phyloP scores from a whole-genome alignment of 257 asterid species.

The Gynochthodes officinalis region DNA sequence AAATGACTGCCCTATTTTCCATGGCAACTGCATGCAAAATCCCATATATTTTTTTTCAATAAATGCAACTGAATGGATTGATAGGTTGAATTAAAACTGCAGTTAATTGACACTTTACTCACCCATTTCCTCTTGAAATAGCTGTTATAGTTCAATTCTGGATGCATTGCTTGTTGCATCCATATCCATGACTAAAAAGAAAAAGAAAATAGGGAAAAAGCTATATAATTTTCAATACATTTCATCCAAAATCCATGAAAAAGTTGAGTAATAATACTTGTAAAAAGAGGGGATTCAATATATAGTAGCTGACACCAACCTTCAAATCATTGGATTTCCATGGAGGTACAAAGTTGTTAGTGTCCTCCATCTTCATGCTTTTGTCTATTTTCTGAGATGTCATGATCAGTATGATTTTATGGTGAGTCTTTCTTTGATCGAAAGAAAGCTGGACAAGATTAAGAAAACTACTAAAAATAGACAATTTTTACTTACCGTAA shows the following conservation, averaged over 20 bases:
- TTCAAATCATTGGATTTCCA: constrained; percentile 83
- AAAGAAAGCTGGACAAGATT: not conserved
- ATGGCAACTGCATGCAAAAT: constrained; percentile 51
- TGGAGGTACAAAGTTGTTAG: constrained; percentile 55
- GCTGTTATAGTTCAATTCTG: constrained; percentile 78
- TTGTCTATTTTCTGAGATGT: constrained; percentile 47
- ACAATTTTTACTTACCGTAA: constrained; percentile 39
- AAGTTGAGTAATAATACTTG: not conserved
- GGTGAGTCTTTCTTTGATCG: not conserved
- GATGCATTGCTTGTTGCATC: constrained; percentile 99
- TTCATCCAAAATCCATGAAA: too few species aligned
- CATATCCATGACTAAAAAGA: constrained; percentile 84
- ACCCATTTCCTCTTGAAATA: constrained; percentile 87
- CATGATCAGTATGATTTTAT: not conserved
- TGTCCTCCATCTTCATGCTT: constrained; percentile 48
- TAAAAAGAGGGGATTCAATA: not conserved
- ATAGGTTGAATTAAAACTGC: not conserved
- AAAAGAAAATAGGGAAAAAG: not conserved
- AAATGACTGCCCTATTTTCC: constrained; percentile 61
- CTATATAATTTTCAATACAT: too few species aligned
- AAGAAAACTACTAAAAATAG: not conserved
- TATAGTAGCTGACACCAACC: constrained; percentile 36
- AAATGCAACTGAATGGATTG: not conserved
- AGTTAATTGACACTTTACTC: constrained; percentile 4
- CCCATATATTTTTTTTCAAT: not conserved